Percentiles rank a stretch among this genome's conserved stretches.
These are phyloP conservation scores for Cylindrodendrum hubeiense DNA, from an alignment of 2,329 filamentous ascomycete genomes.

Conservation along the genomic window DNA sequence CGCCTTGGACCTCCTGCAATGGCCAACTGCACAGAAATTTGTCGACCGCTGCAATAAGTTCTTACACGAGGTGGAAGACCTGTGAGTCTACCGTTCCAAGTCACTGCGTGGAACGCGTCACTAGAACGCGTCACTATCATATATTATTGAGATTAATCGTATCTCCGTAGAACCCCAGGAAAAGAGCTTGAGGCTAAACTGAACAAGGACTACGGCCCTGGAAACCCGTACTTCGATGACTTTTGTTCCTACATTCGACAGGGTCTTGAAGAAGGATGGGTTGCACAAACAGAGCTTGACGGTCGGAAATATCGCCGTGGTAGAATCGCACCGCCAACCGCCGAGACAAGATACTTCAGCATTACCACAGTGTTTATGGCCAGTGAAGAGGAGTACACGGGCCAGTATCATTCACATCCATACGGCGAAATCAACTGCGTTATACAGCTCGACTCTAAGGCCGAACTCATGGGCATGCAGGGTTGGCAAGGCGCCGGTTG, in stretches of 20 bases:
- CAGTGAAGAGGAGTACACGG: conserved; percentile 59
- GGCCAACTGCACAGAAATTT: conserved; percentile 44
- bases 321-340: conserved; percentile 59
- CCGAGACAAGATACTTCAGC: conserved; percentile 63
- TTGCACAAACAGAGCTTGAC: conserved; percentile 56
- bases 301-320: conserved; percentile 61
- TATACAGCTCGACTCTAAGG: conserved; percentile 60
- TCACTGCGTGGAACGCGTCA: too few species aligned
- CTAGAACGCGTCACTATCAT: too few species aligned
- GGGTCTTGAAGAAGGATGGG: conserved; percentile 59
- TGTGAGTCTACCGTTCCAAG: conserved; percentile 38
- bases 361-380: conserved; percentile 71
- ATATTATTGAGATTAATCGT: background rate
- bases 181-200: conserved; percentile 57
- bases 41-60: conserved; percentile 47
- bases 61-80: conserved; percentile 46
- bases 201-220: conserved; percentile 58
- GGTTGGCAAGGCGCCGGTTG: conserved; percentile 69
- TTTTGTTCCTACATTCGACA: conserved; percentile 53
- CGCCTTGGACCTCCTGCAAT: too few species aligned
- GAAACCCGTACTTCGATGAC: conserved; percentile 57
- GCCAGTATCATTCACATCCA: conserved; percentile 66
- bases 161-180: conserved; percentile 55
- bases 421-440: conserved; percentile 70
- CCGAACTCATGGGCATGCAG: conserved; percentile 67